phyloP scores from a whole-genome alignment of 257 asterid genomes.

The Solanum infundibuliforme region DNA sequence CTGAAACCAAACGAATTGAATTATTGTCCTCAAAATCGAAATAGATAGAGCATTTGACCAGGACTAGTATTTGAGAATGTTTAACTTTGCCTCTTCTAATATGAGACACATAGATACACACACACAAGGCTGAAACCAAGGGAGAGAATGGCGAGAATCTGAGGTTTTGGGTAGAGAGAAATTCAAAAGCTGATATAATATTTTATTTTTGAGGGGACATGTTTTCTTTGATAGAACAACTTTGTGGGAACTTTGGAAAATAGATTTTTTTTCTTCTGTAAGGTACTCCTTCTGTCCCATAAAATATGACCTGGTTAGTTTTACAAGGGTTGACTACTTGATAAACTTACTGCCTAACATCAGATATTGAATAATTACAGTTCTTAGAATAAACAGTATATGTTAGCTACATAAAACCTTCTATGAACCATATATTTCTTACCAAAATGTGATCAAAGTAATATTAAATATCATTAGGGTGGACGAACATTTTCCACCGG shows the following conservation, averaged over 20 bases:
- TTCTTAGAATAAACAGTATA: not conserved
- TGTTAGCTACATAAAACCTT: not conserved
- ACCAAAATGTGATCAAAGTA: not conserved
- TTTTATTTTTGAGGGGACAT: not conserved
- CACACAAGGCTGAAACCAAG: not conserved
- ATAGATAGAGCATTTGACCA: not conserved
- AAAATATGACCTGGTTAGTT: not conserved
- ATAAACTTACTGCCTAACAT: not conserved
- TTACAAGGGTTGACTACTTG: not conserved
- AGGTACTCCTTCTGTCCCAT: not conserved
- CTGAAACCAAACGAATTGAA: not conserved
- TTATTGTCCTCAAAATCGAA: not conserved
- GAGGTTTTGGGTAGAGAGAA: not conserved
- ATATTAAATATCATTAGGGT: not conserved
- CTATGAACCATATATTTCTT: not conserved
- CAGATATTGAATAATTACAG: not conserved
- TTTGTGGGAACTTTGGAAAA: not conserved
- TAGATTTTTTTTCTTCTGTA: not conserved
- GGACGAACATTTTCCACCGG: not conserved
- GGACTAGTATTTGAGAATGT: not conserved
- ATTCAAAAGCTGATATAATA: not conserved
- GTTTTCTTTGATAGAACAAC: not conserved
- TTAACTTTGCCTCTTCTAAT: not conserved
- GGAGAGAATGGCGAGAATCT: not conserved
- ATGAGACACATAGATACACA: not conserved